phyloP scores from a whole-genome alignment of 805 yeast species.

The Lipomyces lipofer region DNA sequence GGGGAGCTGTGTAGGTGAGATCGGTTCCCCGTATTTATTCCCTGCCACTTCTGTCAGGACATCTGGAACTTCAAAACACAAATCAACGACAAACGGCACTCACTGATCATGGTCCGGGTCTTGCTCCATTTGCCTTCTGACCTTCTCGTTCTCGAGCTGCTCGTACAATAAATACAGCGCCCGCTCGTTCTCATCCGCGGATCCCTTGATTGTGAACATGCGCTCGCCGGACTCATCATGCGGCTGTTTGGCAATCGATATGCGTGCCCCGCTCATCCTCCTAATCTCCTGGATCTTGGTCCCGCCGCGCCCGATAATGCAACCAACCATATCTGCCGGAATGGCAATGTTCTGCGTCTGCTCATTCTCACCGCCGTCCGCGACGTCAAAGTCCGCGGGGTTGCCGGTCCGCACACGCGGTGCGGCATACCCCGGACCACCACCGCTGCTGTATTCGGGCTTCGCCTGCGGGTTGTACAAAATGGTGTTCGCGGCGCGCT shows the following conservation, averaged over 20 bases:
- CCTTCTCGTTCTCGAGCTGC: conserved; percentile 58
- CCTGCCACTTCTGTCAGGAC: too few species aligned
- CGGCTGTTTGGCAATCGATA: conserved; percentile 70
- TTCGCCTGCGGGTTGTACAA: conserved; percentile 56
- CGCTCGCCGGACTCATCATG: conserved; percentile 61
- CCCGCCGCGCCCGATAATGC: conserved; percentile 84
- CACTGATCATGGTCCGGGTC: conserved; percentile 11
- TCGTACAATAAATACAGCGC: conserved; percentile 58
- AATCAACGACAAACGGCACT: too few species aligned
- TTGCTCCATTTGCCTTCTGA: conserved; percentile 39
- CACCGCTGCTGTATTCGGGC: conserved; percentile 8
- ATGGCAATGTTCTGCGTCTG: conserved; percentile 45
- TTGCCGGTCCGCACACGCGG: conserved; percentile 24
- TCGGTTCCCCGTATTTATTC: too few species aligned
- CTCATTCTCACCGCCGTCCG: conserved; percentile 30
- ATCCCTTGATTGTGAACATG: conserved; percentile 69
- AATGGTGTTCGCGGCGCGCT: conserved; percentile 61
- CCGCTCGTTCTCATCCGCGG: conserved; percentile 54
- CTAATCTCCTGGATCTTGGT: conserved; percentile 83
- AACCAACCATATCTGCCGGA: conserved; percentile 84
- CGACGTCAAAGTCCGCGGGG: conserved; percentile 24
- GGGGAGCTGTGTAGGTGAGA: too few species aligned
- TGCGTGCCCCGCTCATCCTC: conserved; percentile 72
- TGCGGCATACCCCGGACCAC: neutral
- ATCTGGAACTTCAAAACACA: too few species aligned